Conservation (phyloP, 73 alveolate genomes). For the Paraurostyla sp. region DNA sequence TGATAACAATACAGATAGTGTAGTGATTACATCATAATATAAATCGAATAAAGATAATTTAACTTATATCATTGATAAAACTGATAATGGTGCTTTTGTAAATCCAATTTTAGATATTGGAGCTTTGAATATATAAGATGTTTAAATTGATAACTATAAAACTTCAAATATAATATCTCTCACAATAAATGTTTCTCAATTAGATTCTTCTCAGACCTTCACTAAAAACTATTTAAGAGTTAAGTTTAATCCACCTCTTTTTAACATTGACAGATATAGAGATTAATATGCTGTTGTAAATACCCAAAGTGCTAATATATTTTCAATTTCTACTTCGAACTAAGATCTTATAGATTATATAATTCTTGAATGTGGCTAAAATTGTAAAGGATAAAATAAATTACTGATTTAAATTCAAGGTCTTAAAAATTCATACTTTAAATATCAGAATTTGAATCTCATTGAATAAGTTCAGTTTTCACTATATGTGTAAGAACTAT, state of each 20-base stretch:
- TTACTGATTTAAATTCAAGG: not conserved
- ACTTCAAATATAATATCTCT: not conserved
- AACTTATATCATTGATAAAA: not conserved
- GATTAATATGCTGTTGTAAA: not conserved
- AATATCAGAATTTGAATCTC: no score
- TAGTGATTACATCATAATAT: not conserved
- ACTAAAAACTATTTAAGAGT: not conserved
- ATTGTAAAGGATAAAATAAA: not conserved
- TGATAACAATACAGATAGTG: not conserved
- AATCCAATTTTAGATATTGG: not conserved
- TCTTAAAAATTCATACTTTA: slow-evolving; percentile 9
- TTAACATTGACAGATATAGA: not conserved
- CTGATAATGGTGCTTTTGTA: not conserved
- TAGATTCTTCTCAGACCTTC: not conserved
- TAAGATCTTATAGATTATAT: not conserved
- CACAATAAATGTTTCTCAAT: not conserved
- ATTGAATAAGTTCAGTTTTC: not conserved
- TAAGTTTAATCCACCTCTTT: not conserved
- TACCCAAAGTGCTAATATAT: not conserved
- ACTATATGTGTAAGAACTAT: not conserved
- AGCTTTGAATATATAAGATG: not conserved
- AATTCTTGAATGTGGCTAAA: not conserved
- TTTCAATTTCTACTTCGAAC: not conserved
- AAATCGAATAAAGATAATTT: not conserved
- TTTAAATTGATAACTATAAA: not conserved